Evolutionary conservation across 1,139 yeast genomes (phyloP).

Genomic region (Casaregolazyma lundiana): DNA sequence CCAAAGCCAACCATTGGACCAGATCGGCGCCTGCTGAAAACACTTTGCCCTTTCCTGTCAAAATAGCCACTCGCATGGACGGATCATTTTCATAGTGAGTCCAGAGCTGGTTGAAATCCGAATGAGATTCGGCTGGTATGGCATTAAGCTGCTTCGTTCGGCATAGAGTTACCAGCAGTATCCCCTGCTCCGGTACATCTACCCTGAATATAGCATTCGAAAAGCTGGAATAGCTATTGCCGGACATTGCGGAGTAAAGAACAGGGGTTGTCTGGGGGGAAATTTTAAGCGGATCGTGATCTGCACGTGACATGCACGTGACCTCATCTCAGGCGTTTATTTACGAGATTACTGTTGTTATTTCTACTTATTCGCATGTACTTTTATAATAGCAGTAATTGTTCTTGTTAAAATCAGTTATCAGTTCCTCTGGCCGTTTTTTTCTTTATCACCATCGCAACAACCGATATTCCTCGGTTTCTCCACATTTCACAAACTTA

Average conservation of each 20-base stretch:
- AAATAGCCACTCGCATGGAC: conserved; percentile 26
- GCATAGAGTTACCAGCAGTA: conserved; percentile 25
- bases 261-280: neutral
- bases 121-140: conserved; percentile 22
- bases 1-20: conserved; percentile 23
- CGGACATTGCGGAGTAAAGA: neutral
- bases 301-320: neutral
- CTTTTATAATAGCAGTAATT: no score
- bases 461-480: no score
- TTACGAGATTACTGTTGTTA: no score
- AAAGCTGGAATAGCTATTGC: conserved; percentile 1
- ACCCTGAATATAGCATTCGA: conserved; percentile 19
- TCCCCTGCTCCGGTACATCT: conserved; percentile 17
- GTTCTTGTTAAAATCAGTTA: no score
- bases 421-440: no score
- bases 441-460: no score
- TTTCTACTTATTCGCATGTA: no score
- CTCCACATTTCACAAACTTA: no score
- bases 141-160: conserved; percentile 25
- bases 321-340: no score
- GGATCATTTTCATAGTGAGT: conserved; percentile 29
- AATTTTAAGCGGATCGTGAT: neutral
- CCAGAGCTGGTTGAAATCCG: conserved; percentile 22
- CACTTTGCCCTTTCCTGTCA: conserved; percentile 30
- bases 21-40: conserved; percentile 34